These are phyloP conservation scores for Micractinium conductrix DNA, from an alignment of 139 green algal species.

Conservation along the genomic window DNA sequence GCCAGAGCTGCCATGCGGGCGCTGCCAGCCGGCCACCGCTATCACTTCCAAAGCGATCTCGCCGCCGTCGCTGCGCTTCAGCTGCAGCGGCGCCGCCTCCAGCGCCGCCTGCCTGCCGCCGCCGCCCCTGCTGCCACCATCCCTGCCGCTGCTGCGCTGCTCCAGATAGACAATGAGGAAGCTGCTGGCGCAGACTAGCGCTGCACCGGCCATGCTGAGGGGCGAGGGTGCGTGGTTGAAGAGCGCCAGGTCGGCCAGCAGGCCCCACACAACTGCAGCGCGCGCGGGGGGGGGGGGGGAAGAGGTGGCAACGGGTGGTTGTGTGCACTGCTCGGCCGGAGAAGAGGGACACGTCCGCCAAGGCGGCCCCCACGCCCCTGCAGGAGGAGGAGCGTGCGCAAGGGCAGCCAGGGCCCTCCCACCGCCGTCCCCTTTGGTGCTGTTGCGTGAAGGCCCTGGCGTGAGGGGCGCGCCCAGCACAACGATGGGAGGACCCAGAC, in stretches of 20 bases:
- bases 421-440: neutral
- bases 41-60: too few species aligned
- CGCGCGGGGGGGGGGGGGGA: too few species aligned
- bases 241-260: slow-evolving; percentile 6
- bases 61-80: neutral
- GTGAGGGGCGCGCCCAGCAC: too few species aligned
- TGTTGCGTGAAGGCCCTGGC: too few species aligned
- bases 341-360: neutral
- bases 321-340: neutral
- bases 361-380: neutral
- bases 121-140: neutral
- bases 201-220: neutral
- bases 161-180: neutral
- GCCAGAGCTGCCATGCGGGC: too few species aligned
- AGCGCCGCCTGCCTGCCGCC: neutral
- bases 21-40: neutral
- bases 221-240: slow-evolving; percentile 9
- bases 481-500: too few species aligned
- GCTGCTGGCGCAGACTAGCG: slow-evolving; percentile 13
- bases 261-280: neutral
- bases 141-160: neutral
- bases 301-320: neutral
- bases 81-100: neutral
- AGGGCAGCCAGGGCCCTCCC: neutral
- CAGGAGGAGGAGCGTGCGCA: neutral